Percentiles rank a stretch among this genome's conserved stretches.
phyloP scores from a whole-genome alignment of 345 rosid species.

The Dimocarpus longan region DNA sequence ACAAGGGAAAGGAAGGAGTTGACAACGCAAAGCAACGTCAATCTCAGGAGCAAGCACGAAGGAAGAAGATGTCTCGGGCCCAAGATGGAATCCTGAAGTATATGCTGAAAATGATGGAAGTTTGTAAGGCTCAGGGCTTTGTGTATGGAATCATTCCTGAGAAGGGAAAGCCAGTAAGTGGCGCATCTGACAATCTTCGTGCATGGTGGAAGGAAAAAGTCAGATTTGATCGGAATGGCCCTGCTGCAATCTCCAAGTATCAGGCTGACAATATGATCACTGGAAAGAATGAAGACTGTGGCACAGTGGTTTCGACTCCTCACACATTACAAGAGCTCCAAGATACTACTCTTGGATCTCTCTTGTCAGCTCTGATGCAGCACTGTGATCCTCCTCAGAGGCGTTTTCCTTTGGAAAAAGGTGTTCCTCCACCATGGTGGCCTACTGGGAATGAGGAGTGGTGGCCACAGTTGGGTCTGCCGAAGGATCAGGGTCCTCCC shows the following conservation, averaged over 20 bases:
- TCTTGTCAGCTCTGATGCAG: constrained; percentile 81
- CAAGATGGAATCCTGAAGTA: constrained; percentile 83
- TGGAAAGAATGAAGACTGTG: constrained; percentile 45
- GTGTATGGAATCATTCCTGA: constrained; percentile 87
- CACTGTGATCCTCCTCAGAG: constrained; percentile 86
- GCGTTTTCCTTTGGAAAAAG: constrained; percentile 84
- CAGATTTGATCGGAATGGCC: constrained; percentile 80
- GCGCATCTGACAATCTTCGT: constrained; percentile 87
- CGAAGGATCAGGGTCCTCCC: constrained; percentile 66
- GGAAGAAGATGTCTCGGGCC: constrained; percentile 91
- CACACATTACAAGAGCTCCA: constrained; percentile 75
- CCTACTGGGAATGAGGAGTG: constrained; percentile 76
- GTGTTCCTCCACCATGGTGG: constrained; percentile 91
- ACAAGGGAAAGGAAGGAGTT: constrained; percentile 46
- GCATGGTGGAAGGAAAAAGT: constrained; percentile 96
- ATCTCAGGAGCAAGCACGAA: constrained; percentile 78
- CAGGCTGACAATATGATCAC: constrained; percentile 48
- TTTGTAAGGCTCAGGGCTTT: constrained; percentile 85
- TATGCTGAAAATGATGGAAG: constrained; percentile 92
- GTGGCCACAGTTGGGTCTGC: constrained; percentile 71
- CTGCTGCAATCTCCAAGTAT: constrained; percentile 75
- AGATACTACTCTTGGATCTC: constrained; percentile 84
- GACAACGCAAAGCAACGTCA: constrained; percentile 60
- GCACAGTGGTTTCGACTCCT: constrained; percentile 42
- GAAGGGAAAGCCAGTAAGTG: constrained; percentile 88